Base-by-base conservation (phyloP, 2,329 filamentous ascomycete genomes). In the Fusarium xyrophilum region DNA sequence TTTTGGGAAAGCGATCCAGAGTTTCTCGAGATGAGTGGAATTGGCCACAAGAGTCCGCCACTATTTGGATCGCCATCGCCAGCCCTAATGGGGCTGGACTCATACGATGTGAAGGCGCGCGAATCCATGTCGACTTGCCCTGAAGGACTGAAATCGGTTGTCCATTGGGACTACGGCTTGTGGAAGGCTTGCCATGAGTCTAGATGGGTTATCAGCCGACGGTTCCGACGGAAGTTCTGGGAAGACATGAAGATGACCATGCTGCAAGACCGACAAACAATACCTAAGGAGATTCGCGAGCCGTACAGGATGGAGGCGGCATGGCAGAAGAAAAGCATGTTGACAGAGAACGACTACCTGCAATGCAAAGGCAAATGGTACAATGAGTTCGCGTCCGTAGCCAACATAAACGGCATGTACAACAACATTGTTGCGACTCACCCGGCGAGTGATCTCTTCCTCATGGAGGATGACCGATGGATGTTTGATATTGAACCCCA, bases 151-250 rank as follows among this genome's bases (percentile, higher is more conserved):
- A 50, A 35, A 10, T 60, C 56, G 7, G 39, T 42, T 8, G 21
- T 28, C 2, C 35, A 46, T 35, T 59, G 50, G 50, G 56, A 59
- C 17, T 23, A 28, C 14, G 56, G 56, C 13, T 13, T 59, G 4
- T 59, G 56, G 56, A n/a, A 21, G 2, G 56, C 56, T 5, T 59
- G 56, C 21, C 5, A 1, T 13, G 56, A 59, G 17, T 59, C 56
- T 25, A 27, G 56, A 21, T 10, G 33, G 15, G 32, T 55, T 6
- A 46, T 59, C 1, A 17, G 5, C 28, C 36, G 23, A 15, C 27
- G 23, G 2, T 59, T 58, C 32, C n/a, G 17, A 19, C n/a, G 12
- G 6, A 25, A n/a, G 5, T 9, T 33, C 14, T 56, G 54, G 54
- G 15, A 11, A 19, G 6, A 4, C 9, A 7, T 40, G 3, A 50